Conservation (phyloP, 257 asterid species). For the Cynanchum wilfordii region DNA sequence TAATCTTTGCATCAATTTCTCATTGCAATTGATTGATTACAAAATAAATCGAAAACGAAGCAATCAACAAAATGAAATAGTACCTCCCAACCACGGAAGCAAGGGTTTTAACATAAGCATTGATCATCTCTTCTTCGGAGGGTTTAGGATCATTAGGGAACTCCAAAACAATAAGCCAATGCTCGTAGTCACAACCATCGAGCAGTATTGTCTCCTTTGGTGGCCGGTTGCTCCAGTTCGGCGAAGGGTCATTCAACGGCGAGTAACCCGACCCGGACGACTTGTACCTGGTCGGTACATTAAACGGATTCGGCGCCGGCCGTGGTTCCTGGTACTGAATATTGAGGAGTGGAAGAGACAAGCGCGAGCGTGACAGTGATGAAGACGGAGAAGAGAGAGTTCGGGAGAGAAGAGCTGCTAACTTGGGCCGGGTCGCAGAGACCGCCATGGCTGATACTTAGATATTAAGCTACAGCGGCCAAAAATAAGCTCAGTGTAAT, state of each 20-base stretch:
- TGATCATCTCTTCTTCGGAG: constrained; percentile 67
- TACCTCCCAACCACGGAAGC: constrained; percentile 80
- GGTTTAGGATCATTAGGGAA: constrained; percentile 61
- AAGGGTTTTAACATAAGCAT: constrained; percentile 81
- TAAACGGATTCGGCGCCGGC: constrained; percentile 17
- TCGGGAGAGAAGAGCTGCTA: constrained; percentile 48
- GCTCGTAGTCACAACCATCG: constrained; percentile 96
- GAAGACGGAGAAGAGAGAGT: constrained; percentile 29
- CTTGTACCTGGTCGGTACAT: constrained; percentile 43
- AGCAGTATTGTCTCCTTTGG: constrained; percentile 85
- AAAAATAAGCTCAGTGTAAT: not conserved
- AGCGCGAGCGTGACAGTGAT: constrained; percentile 43
- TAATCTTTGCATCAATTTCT: not conserved
- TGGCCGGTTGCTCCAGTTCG: constrained; percentile 97
- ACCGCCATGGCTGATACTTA: constrained; percentile 41
- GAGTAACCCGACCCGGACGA: constrained; percentile 74
- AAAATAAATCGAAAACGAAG: not conserved
- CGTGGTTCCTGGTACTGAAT: constrained; percentile 15
- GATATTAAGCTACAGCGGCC: not conserved
- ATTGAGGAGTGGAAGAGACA: constrained; percentile 34
- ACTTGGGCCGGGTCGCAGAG: constrained; percentile 57
- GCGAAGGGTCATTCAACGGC: constrained; percentile 86
- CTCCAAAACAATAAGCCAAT: constrained; percentile 93
- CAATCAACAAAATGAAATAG: not conserved
- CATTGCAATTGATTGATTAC: not conserved